Conservation (phyloP, 495 filamentous ascomycete species). For the Tricharina praecox region DNA sequence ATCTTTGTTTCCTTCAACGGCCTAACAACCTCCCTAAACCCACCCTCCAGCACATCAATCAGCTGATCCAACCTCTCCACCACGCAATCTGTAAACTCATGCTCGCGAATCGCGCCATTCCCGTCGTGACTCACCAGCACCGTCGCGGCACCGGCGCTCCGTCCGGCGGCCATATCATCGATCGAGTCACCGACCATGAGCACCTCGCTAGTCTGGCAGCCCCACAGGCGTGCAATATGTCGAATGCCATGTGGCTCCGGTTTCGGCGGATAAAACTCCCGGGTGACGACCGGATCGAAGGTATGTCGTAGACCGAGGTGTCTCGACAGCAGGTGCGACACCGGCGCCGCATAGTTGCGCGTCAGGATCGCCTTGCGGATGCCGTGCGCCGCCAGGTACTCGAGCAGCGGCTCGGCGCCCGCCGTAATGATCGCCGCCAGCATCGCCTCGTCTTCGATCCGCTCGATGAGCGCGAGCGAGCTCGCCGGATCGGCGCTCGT, state of each 20-base stretch:
- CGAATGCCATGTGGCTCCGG: slow-evolving; percentile 75
- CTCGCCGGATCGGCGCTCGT: slow-evolving; percentile 40
- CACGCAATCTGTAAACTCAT: slow-evolving; percentile 55
- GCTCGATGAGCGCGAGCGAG: not conserved
- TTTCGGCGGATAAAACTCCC: slow-evolving; percentile 71
- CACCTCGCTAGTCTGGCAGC: slow-evolving; percentile 16
- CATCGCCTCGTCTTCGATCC: slow-evolving; percentile 69
- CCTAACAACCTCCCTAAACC: slow-evolving; percentile 36
- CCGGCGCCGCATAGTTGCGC: slow-evolving; percentile 62
- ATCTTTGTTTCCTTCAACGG: not conserved
- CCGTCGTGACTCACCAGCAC: slow-evolving; percentile 70
- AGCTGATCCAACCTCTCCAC: slow-evolving; percentile 45
- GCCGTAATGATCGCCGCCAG: slow-evolving; percentile 57
- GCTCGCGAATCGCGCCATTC: slow-evolving; percentile 53
- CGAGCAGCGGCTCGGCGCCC: slow-evolving; percentile 57
- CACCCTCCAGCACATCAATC: slow-evolving; percentile 49
- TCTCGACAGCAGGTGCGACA: not conserved
- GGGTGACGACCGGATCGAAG: slow-evolving; percentile 71
- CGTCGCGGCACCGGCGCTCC: slow-evolving; percentile 70
- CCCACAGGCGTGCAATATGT: slow-evolving; percentile 66
- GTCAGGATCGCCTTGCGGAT: slow-evolving; percentile 78
- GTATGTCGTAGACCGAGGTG: slow-evolving; percentile 29
- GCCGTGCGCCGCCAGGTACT: slow-evolving; percentile 49
- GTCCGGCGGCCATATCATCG: slow-evolving; percentile 85
- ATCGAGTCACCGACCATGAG: slow-evolving; percentile 57